phyloP scores from a whole-genome alignment of 2,329 filamentous ascomycete genomes.

The Fusarium brevicatenulatum region DNA sequence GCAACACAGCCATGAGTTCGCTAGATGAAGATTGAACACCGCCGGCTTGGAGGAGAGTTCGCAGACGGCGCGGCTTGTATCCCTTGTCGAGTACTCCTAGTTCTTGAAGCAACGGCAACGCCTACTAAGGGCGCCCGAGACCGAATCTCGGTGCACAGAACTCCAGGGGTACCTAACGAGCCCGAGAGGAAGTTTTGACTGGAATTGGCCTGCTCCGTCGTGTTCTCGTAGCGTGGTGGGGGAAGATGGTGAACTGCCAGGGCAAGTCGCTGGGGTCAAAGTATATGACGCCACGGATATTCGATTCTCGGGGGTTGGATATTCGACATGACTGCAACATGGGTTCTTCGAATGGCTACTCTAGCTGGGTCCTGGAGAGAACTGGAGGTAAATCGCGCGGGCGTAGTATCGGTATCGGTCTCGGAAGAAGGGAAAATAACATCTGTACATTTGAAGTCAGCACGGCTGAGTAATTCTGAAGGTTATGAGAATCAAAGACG shows the following conservation, averaged over 20 bases:
- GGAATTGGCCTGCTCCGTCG: not conserved
- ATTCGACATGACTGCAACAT: not conserved
- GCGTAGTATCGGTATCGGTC: not conserved
- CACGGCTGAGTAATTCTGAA: not conserved
- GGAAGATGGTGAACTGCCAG: not conserved
- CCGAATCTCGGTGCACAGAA: no score
- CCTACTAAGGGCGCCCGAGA: not conserved
- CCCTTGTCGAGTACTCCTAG: not conserved
- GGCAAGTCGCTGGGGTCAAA: not conserved
- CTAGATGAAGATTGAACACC: not conserved
- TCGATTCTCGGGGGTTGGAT: not conserved
- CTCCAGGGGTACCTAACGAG: not conserved
- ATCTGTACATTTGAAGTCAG: not conserved
- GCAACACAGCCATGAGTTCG: no score
- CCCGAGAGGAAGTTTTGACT: not conserved
- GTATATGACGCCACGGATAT: not conserved
- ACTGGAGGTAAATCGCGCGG: not conserved
- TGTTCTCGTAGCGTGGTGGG: accelerated
- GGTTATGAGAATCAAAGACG: no score
- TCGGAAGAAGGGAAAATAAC: not conserved
- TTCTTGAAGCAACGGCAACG: not conserved
- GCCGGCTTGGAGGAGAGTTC: not conserved
- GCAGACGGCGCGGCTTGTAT: not conserved
- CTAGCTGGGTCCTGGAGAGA: not conserved
- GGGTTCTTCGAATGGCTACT: not conserved